A percentile compares a stretch with the other conserved stretches of the same genome.
Evolutionary conservation across 1,284 basidiomycete species (phyloP).

Genomic region (Hemileia vastatrix): DNA sequence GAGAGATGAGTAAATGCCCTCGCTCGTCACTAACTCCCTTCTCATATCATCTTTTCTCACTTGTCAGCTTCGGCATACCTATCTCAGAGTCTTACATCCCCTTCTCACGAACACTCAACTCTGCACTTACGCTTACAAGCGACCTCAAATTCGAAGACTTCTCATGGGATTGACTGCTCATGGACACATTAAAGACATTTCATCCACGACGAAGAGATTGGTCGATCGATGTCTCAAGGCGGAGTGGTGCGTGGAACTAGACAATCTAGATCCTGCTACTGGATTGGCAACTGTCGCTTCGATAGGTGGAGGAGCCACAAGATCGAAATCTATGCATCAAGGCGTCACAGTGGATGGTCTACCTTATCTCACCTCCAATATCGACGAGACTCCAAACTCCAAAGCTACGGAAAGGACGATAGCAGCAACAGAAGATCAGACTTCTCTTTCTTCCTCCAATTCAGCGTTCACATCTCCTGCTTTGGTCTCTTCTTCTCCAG

Average conservation of each 20-base stretch:
- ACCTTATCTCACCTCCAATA: constrained; percentile 26
- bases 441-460: no score
- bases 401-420: neutral
- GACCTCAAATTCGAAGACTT: constrained; percentile 69
- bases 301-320: constrained; percentile 29
- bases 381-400: constrained; percentile 14
- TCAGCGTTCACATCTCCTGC: no score
- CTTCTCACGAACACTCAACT: constrained; percentile 89
- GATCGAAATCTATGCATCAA: constrained; percentile 27
- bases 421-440: neutral
- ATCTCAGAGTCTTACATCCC: constrained; percentile 87
- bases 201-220: constrained; percentile 72
- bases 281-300: constrained; percentile 25
- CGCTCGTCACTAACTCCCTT: neutral
- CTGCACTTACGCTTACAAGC: constrained; percentile 71
- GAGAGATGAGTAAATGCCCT: no score
- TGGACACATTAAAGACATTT: constrained; percentile 66
- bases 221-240: constrained; percentile 82
- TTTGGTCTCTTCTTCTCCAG: no score
- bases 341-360: constrained; percentile 27
- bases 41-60: constrained; percentile 2
- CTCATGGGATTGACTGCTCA: constrained; percentile 69
- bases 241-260: constrained; percentile 60
- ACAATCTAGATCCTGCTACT: neutral
- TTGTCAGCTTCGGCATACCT: constrained; percentile 79